Base-by-base conservation (phyloP, 371 early-diverging fungal species). In the Cokeromyces recurvatus region DNA sequence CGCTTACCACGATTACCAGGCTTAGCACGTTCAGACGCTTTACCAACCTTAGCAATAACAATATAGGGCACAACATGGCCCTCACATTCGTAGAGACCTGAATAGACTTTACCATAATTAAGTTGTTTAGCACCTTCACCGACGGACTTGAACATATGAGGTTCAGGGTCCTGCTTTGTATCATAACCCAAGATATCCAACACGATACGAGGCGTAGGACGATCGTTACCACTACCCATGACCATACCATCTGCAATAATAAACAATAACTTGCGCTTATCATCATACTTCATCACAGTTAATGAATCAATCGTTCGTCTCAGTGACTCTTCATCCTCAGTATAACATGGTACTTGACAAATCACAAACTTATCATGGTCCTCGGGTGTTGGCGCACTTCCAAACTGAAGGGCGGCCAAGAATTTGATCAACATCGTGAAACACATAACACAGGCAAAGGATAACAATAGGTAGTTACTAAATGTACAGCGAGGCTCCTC, bases 1-100 rank as follows among this genome's bases (percentile, higher is more conserved):
- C 99, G 89, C 73, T 99, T 99, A 57, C 99, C 99, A 40, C 99
- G 79, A 68, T 99, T 99, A 11, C 95, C 97, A 9, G 92, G 84
- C 61, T 85, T 88, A 51, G 73, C 70, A 32, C 79, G 72, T 64
- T 89, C 89, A 21, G 73, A 74, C 2, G 85, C 81, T 17, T 75
- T 79, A 34, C 98, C 98, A 32, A 82, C 82, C 77, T 98, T 98
- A 62, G 85, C 91, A 2, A 98, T 79, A 3, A 97, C 92, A 48
- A 98, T 74, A 60, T 90, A 96, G 0, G 97, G 95, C 2, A 94
- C 87, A 24, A 85, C 78, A 45, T 89, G 91, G 20, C 89, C 95
- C 44, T 73, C 81, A 51, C 81, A 77, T 61, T 90, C 87, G 65
- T 97, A 98, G 21, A 93, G 73, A 11, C 99, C 99, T 15, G 95